Evolutionary conservation across 257 asterid species (phyloP).

Genomic region (Nicotiana tabacum): DNA sequence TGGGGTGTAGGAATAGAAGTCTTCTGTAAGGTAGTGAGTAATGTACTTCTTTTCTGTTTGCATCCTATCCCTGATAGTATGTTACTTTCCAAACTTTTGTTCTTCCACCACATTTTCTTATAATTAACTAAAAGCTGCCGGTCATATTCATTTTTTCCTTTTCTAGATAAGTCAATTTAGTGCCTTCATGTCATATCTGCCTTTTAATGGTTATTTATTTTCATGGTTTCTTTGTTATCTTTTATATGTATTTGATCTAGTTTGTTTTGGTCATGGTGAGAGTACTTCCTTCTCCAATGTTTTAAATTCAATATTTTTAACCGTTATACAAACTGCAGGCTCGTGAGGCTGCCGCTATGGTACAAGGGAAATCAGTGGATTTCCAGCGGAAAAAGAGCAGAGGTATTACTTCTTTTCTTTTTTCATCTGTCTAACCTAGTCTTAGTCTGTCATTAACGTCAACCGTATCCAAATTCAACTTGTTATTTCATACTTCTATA

Average conservation of each 20-base stretch:
- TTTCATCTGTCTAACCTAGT: background rate
- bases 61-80: background rate
- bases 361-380: constrained; percentile 93
- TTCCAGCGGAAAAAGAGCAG: constrained; percentile 90
- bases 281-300: background rate
- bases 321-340: constrained; percentile 37
- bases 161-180: background rate
- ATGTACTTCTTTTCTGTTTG: background rate
- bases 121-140: background rate
- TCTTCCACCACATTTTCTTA: background rate
- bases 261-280: background rate
- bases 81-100: background rate
- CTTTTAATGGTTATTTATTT: background rate
- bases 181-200: background rate
- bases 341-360: constrained; percentile 82
- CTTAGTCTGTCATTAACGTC: background rate
- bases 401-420: constrained; percentile 40
- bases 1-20: background rate
- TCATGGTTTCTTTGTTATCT: background rate
- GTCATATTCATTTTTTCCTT: background rate
- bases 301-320: background rate
- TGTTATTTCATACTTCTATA: background rate
- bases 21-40: background rate
- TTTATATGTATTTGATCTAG: background rate
- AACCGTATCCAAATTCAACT: background rate